phyloP scores from a whole-genome alignment of 441 rosid species.

The Pelargonium cotyledonis region DNA sequence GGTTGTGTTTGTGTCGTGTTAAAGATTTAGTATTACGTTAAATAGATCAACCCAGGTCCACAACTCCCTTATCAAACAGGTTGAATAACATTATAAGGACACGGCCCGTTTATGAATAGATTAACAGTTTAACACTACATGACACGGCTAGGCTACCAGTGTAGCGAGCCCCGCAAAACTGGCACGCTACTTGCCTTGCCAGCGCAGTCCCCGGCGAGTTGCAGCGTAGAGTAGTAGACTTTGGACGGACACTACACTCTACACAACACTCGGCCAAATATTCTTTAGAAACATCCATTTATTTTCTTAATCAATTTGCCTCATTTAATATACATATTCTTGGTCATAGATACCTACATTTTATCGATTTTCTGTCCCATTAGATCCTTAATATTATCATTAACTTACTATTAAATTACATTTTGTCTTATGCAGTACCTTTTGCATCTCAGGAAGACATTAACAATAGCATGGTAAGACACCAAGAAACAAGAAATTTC shows the following conservation, averaged over 20 bases:
- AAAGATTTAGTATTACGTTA: no score
- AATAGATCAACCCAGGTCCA: no score
- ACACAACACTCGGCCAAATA: slow-evolving; percentile 13
- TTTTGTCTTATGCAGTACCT: no score
- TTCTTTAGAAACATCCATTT: slow-evolving; percentile 31
- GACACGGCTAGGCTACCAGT: no score
- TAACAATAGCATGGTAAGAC: no score
- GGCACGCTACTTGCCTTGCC: slow-evolving; percentile 23
- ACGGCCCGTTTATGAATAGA: no score
- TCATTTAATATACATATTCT: background rate
- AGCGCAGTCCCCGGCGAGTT: slow-evolving; percentile 8
- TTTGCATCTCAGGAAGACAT: no score
- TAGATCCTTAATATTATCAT: background rate
- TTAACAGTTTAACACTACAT: no score
- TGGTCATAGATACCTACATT: slow-evolving; percentile 13
- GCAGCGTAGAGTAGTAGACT: background rate
- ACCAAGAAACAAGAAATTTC: background rate
- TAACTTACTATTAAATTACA: background rate
- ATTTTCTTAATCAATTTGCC: slow-evolving; percentile 14
- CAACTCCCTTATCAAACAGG: no score
- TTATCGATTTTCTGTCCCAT: slow-evolving; percentile 15
- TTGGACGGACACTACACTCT: no score
- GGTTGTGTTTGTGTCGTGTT: no score
- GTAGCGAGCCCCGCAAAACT: slow-evolving; percentile 29
- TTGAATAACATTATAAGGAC: no score